A percentile compares a stretch with the other conserved stretches of the same genome.
Evolutionary conservation across 1,284 basidiomycete species (phyloP).

Genomic region (Ganoderma lingzhi): DNA sequence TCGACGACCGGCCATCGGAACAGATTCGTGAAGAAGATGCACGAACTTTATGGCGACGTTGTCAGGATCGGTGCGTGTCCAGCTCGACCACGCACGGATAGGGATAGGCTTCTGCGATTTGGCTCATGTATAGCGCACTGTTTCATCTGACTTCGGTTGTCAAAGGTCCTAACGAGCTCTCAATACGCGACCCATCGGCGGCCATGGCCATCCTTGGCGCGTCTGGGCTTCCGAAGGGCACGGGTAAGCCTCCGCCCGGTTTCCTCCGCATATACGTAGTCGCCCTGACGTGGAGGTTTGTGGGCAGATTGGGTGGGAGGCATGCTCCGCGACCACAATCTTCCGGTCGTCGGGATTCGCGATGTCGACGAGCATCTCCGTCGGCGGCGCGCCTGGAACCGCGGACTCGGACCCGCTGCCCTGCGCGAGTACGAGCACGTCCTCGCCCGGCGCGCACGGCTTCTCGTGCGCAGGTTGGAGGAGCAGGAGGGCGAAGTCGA

Average conservation of each 20-base stretch:
- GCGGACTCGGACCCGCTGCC: slow-evolving; percentile 56
- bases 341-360: slow-evolving; percentile 38
- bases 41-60: slow-evolving; percentile 8
- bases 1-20: background rate
- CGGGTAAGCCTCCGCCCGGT: slow-evolving; percentile 8
- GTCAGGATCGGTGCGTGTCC: slow-evolving; percentile 2
- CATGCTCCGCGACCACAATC: slow-evolving; percentile 21
- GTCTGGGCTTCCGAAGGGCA: slow-evolving; percentile 22
- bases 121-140: background rate
- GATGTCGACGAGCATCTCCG: slow-evolving; percentile 51
- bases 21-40: background rate
- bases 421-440: slow-evolving; percentile 58
- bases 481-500: slow-evolving; percentile 46
- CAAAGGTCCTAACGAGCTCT: slow-evolving; percentile 10
- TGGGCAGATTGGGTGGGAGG: slow-evolving; percentile 18
- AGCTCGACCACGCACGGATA: background rate
- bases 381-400: slow-evolving; percentile 61
- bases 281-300: background rate
- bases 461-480: slow-evolving; percentile 50
- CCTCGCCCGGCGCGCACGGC: slow-evolving; percentile 46
- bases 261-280: background rate
- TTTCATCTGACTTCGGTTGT: background rate
- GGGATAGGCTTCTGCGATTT: background rate
- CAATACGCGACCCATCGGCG: slow-evolving; percentile 5
- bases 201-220: slow-evolving; percentile 9